Base-by-base conservation (phyloP, 768 basidiomycete genomes). In the Sarcodon aspratus region DNA sequence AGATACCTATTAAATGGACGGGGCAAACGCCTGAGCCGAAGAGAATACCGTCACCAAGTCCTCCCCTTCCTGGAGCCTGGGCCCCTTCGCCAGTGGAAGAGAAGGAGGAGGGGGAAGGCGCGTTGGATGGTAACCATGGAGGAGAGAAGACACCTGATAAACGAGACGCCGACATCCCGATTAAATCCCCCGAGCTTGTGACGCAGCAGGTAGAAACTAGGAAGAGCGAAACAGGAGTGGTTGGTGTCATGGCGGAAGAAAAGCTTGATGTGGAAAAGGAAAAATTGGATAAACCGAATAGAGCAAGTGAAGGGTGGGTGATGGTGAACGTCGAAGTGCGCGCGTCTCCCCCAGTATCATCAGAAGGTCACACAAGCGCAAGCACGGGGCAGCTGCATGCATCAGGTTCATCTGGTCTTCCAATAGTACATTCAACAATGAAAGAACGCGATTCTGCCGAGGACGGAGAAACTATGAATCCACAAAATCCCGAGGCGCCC, bases 1-100 rank as follows among this genome's bases (percentile, higher is more conserved):
- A 83, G 33, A 66, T 77, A 37, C 77, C 80, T 3, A 76, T 81
- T 46, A 74, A 76, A 47, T 85, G 80, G 81, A 75, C 75, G 6
- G 82, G 80, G 49, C 59, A 64, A 52, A 66, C 64, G 38, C 57
- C 58, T n/a, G 63, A 61, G 40, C 51, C 48, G 13, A 46, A 44
- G 47, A 40, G 46, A 45, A 15, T 40, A 36, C 9, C 47, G 33
- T 37, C 35, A 15, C 46, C 43, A 37, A 48, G 50, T 9, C 48
- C 49, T 13, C 27, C 48, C 31, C 37, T 52, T 21, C 57, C 57
- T 3, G 52, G 52, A 6, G 57, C 52, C 18, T 56, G 69, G 69
- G 27, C 15, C 17, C 11, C 40, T 9, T 9, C 40, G 27, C 40
- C 40, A 33, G 63, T 65, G 40, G 67, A 64, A 54, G 64, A 63